phyloP scores from a whole-genome alignment of 441 rosid genomes.

The Gossypium laxum region DNA sequence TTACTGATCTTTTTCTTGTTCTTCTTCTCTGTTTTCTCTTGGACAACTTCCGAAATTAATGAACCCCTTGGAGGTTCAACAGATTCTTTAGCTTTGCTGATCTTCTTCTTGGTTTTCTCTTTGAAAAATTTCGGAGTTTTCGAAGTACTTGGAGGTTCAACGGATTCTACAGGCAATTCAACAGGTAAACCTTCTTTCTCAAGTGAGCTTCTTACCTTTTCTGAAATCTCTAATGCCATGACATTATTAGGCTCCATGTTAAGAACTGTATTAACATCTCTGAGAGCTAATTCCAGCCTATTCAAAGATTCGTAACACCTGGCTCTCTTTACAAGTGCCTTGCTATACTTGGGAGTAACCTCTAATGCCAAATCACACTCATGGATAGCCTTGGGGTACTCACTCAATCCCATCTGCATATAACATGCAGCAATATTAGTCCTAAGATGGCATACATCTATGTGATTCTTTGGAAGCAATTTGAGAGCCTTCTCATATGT shows the following conservation, averaged over 20 bases:
- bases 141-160: constrained; percentile 36
- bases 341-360: constrained; percentile 41
- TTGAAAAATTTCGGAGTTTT: constrained; percentile 23
- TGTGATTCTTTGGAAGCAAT: constrained; percentile 42
- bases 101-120: constrained; percentile 32
- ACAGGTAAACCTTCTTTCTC: constrained; percentile 43
- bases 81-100: constrained; percentile 19
- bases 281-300: constrained; percentile 46
- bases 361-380: constrained; percentile 51
- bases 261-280: constrained; percentile 44
- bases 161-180: constrained; percentile 46
- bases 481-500: constrained; percentile 53
- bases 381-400: constrained; percentile 44
- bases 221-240: constrained; percentile 47
- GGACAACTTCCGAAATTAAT: constrained; percentile 22
- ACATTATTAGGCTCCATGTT: constrained; percentile 45
- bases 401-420: constrained; percentile 52
- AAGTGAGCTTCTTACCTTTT: constrained; percentile 38
- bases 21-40: constrained; percentile 30
- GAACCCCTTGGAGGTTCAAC: constrained; percentile 17
- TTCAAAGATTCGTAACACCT: constrained; percentile 61
- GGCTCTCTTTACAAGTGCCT: constrained; percentile 54
- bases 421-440: constrained; percentile 55
- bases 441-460: constrained; percentile 44
- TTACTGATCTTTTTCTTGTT: constrained; percentile 23